Percentiles rank a stretch among this genome's conserved stretches.
Evolutionary conservation across 148 eudicot genomes (phyloP).

Genomic region (Linanthus parryae): DNA sequence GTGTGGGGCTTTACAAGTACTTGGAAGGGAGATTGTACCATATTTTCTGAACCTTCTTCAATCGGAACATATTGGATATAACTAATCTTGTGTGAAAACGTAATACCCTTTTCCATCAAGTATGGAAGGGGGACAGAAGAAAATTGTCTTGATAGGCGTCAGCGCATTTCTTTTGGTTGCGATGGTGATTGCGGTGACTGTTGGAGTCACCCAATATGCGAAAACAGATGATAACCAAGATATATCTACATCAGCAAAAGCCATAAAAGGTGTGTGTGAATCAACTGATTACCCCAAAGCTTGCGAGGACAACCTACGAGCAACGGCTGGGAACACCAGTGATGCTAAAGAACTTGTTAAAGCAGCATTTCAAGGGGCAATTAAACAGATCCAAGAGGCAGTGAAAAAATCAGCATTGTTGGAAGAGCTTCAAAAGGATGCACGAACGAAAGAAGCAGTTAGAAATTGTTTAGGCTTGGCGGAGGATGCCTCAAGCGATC

Average conservation of each 20-base stretch:
- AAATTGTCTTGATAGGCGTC: slow-evolving; percentile 4
- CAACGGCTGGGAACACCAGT: slow-evolving; percentile 18
- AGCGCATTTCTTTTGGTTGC: slow-evolving; percentile 23
- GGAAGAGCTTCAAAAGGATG: slow-evolving; percentile 24
- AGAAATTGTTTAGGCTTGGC: slow-evolving; percentile 22
- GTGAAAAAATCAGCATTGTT: slow-evolving; percentile 14
- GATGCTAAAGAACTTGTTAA: slow-evolving; percentile 37
- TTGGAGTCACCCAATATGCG: too few relatives aligned
- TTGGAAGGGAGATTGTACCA: slow-evolving; percentile 1
- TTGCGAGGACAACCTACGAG: slow-evolving; percentile 21
- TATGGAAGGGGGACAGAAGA: slow-evolving; percentile 2
- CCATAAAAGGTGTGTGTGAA: slow-evolving; percentile 26
- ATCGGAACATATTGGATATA: background rate
- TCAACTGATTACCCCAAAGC: slow-evolving; percentile 26
- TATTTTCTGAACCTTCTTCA: background rate
- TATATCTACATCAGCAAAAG: slow-evolving; percentile 19
- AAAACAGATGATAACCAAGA: too few relatives aligned
- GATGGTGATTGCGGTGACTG: slow-evolving; percentile 35
- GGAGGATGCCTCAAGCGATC: slow-evolving; percentile 24
- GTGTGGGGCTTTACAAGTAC: background rate
- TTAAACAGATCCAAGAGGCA: slow-evolving; percentile 12
- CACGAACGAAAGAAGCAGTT: slow-evolving; percentile 18
- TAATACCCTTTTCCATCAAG: background rate
- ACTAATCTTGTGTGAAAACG: too few relatives aligned
- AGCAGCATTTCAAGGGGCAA: slow-evolving; percentile 23